Conservation (phyloP, 495 filamentous ascomycete genomes). For the Podospora australis region DNA sequence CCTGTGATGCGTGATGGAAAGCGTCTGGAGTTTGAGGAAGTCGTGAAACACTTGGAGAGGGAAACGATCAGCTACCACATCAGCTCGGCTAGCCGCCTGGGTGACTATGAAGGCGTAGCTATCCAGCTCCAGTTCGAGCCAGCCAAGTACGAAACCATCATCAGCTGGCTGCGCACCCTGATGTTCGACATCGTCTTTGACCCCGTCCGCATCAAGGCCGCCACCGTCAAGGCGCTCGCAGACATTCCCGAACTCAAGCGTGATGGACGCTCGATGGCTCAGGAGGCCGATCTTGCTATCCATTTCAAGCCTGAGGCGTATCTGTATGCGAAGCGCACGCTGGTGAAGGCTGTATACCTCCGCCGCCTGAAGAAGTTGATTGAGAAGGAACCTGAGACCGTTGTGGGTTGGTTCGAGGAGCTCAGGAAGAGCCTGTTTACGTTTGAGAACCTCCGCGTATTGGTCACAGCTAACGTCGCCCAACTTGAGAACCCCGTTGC, state of each 20-base stretch:
- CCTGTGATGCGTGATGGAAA: constrained; percentile 75
- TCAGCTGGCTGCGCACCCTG: constrained; percentile 81
- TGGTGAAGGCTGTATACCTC: constrained; percentile 84
- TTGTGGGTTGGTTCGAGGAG: constrained; percentile 68
- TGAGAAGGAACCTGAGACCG: constrained; percentile 59
- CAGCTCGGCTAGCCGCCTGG: constrained; percentile 55
- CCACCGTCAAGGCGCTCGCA: constrained; percentile 79
- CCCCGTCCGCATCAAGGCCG: constrained; percentile 66
- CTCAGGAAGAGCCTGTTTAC: constrained; percentile 67
- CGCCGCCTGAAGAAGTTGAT: constrained; percentile 74
- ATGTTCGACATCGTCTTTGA: constrained; percentile 87
- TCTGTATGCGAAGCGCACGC: constrained; percentile 66
- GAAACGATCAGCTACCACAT: constrained; percentile 82
- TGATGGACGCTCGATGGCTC: constrained; percentile 69
- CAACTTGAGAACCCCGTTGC: constrained; percentile 74
- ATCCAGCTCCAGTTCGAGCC: constrained; percentile 81
- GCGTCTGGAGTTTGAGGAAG: constrained; percentile 79
- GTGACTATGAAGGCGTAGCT: constrained; percentile 71
- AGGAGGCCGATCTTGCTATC: constrained; percentile 73
- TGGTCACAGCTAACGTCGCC: constrained; percentile 75
- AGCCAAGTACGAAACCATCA: constrained; percentile 75
- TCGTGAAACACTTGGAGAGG: constrained; percentile 80
- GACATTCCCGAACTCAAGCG: constrained; percentile 93
- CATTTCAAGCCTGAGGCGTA: constrained; percentile 68
- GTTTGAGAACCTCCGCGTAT: constrained; percentile 74